phyloP scores from a whole-genome alignment of 768 basidiomycete species.

The Mycena indigotica region DNA sequence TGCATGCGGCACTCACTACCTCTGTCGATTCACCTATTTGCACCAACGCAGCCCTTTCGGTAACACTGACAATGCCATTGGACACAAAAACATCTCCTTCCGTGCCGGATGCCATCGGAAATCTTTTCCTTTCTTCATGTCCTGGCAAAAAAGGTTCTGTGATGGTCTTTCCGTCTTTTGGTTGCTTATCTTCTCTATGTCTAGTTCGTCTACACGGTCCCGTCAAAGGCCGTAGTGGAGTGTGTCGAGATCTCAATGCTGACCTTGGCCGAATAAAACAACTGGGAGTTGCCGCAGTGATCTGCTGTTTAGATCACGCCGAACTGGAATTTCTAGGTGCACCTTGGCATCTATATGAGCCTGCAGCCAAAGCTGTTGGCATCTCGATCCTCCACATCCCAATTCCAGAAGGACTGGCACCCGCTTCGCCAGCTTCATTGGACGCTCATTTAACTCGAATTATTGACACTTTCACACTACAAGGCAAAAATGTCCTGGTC shows the following conservation, averaged over 20 bases:
- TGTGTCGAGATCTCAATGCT: slow-evolving; percentile 78
- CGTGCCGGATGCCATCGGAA: slow-evolving; percentile 62
- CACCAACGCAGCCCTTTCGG: slow-evolving; percentile 11
- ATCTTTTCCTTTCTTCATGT: slow-evolving; percentile 86
- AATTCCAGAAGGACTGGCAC: slow-evolving; percentile 87
- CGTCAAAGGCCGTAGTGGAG: slow-evolving; percentile 74
- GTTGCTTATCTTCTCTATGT: background rate
- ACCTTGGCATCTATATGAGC: slow-evolving; percentile 78
- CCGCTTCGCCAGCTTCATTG: slow-evolving; percentile 55
- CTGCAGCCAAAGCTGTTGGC: slow-evolving; percentile 59
- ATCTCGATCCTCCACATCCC: slow-evolving; percentile 86
- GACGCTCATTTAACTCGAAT: slow-evolving; percentile 68
- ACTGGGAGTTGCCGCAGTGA: slow-evolving; percentile 75
- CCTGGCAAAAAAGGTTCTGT: slow-evolving; percentile 93
- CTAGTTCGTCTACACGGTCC: slow-evolving; percentile 74
- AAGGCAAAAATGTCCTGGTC: slow-evolving; percentile 70
- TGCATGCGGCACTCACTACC: slow-evolving; percentile 42
- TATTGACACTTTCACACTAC: slow-evolving; percentile 71
- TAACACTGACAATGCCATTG: slow-evolving; percentile 15
- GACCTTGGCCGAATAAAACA: slow-evolving; percentile 78
- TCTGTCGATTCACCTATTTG: slow-evolving; percentile 23
- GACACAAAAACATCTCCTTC: slow-evolving; percentile 13
- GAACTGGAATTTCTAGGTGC: slow-evolving; percentile 88
- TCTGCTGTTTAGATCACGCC: slow-evolving; percentile 86
- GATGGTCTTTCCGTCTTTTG: slow-evolving; percentile 9